Evolutionary conservation across 2,329 filamentous ascomycete genomes (phyloP), one percentile per base, ranked within the genome.

Genomic region (Colletotrichum australisinense): DNA sequence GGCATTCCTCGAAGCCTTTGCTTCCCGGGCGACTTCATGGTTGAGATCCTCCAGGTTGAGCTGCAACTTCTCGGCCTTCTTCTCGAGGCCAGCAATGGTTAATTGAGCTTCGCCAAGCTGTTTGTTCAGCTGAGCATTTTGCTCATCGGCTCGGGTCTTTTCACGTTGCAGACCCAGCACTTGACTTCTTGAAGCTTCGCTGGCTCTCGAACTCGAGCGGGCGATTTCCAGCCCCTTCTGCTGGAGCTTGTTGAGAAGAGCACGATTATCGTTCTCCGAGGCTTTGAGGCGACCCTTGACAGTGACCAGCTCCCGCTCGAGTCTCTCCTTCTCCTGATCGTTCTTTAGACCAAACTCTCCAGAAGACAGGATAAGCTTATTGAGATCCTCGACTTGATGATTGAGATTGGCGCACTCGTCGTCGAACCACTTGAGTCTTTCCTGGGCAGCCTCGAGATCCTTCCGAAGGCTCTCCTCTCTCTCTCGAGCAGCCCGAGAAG

Each of bases 141-240:
- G 93, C 76, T 98, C 95, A 72, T 98, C 95, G 0, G 94, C 83
- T 78, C 93, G 94, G 1, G 89, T 82, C 84, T 98, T 98, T 79
- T 98, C 96, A 19, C 92, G 90, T 75, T 96, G 95, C 32, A 98
- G 86, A 72, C 92, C 91, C 52, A 90, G 83, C 60, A 98, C 87
- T 76, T 97, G 93, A 2, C 92, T 89, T 49, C 95, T 92, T 59
- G 95, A 94, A 38, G 92, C 94, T 77, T 98, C 96, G 74, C 90
- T 95, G 35, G 94, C 96, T 72, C 93, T 93, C 5, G 95, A 97
- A 73, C 91, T 94, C 0, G 96, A 97, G 58, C 97, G 91, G 53
- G 96, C 96, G 81, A 99, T 97, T 80, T 99, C 96, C 7, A 99
- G 89, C 35, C 97, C 97, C 86, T 98, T 98, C 79, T 98, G 96